Base-by-base conservation (phyloP, 163 green algal species). In the Picocystis sp. region DNA sequence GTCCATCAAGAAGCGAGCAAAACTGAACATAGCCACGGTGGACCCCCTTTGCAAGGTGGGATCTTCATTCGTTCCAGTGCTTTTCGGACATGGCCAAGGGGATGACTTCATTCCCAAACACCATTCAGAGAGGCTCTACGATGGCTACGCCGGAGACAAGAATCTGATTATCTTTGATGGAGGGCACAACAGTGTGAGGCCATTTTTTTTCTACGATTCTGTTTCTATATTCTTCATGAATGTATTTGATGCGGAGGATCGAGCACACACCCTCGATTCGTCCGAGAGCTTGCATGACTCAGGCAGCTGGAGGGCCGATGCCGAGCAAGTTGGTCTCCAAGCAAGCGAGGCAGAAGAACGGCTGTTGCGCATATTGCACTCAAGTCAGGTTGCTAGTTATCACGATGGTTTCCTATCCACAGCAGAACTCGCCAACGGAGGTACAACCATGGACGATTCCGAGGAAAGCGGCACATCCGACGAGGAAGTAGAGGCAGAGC, bases 81-180 rank as follows among this genome's bases (percentile, higher is more conserved):
- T 96, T 21, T 95, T 96, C 77, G 86, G 80, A 0, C 89, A 98
- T 63, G 89, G 74, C 9, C 58, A 56, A 3, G 72, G 61, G n/a
- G 89, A 97, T 73, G 74, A 69, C 3, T 96, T 97, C 66, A 80
- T 98, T 41, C 17, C 44, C 25, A 70, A 74, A 10, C 55, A 77
- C 23, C 86, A 95, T 63, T 83, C 72, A 29, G 62, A 85, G 60
- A 60, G 59, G 34, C 77, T 94, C 15, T 69, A 82, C 57, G 63
- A 61, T 1, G 77, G 76, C 1, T 86, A 91, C 49, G 71, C 67
- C 10, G 76, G 79, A 11, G 78, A 84, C 49, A 93, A 86, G 53
- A 84, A 86, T 53, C 62, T 86, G 13, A 73, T 87, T 15, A 70
- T 63, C 22, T 95, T 97, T 60, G 71, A 81, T 1, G 88, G 87